Percentiles rank a stretch among this genome's conserved stretches.
Conservation (phyloP, 2,329 filamentous ascomycete species). For the Rhynchosporium agropyri region DNA sequence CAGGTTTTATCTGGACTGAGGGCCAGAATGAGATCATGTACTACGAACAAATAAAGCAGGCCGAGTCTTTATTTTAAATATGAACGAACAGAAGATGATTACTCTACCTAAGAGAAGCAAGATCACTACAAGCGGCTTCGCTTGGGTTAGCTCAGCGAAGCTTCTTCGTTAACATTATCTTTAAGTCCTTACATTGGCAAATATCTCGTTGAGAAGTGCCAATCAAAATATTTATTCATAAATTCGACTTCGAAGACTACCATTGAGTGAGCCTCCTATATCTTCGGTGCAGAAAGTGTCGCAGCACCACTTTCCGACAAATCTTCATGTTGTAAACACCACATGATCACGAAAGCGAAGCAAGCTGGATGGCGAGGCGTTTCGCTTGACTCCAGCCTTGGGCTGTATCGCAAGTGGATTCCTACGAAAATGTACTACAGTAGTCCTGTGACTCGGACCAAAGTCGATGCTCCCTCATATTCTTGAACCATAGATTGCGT, state of each 20-base stretch:
- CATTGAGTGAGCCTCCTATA: too few relatives aligned
- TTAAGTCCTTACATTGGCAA: background rate
- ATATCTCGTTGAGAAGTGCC: too few relatives aligned
- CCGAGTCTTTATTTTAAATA: background rate
- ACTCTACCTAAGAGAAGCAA: background rate
- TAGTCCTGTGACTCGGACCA: too few relatives aligned
- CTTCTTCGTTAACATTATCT: background rate
- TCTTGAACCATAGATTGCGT: too few relatives aligned
- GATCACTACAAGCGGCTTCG: background rate
- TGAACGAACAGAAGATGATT: background rate
- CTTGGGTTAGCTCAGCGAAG: background rate
- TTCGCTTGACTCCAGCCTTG: too few relatives aligned
- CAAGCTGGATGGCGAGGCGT: background rate
- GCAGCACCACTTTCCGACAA: too few relatives aligned
- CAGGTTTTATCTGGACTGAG: background rate
- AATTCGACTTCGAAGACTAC: too few relatives aligned
- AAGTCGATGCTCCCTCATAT: too few relatives aligned
- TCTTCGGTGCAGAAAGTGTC: too few relatives aligned
- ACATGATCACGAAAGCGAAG: constrained; percentile 1
- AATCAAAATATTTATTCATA: too few relatives aligned
- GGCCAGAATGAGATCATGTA: background rate
- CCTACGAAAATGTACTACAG: too few relatives aligned
- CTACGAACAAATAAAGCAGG: background rate
- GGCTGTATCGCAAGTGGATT: too few relatives aligned
- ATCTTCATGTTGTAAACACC: constrained; percentile 1